Percentiles rank a stretch among this genome's conserved stretches.
These are phyloP conservation scores for Lactuca saligna DNA, from an alignment of 129 eudicot genomes.

Conservation along the genomic window DNA sequence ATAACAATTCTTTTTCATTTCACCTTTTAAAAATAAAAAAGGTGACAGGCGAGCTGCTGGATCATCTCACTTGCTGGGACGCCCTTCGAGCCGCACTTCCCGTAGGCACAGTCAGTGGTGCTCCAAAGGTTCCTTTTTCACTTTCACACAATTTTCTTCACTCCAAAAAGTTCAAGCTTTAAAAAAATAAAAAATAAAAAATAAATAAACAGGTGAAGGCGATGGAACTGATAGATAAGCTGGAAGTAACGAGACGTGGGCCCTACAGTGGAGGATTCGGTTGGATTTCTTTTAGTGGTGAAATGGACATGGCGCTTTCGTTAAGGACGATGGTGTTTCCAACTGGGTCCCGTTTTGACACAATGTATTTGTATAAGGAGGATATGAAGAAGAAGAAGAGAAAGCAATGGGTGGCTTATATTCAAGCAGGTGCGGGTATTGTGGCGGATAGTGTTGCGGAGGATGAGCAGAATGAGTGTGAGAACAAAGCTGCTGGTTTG, in stretches of 20 bases:
- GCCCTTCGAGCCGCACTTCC: constrained; percentile 87
- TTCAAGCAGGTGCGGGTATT: constrained; percentile 97
- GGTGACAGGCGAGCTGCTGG: constrained; percentile 76
- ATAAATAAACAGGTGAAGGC: constrained; percentile 60
- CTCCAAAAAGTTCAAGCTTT: not conserved
- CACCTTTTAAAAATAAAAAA: constrained; percentile 7
- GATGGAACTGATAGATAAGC: constrained; percentile 79
- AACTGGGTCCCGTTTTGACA: constrained; percentile 51
- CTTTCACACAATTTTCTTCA: not conserved
- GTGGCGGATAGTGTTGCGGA: constrained; percentile 84
- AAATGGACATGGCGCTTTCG: constrained; percentile 80
- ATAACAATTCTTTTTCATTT: not conserved
- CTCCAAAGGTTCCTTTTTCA: constrained; percentile 66
- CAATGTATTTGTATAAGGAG: constrained; percentile 61
- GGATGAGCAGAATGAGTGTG: constrained; percentile 82
- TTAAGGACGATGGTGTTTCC: constrained; percentile 77
- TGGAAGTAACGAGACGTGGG: constrained; percentile 76
- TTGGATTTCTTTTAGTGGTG: constrained; percentile 66
- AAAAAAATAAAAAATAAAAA: too few relatives aligned
- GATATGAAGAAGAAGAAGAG: constrained; percentile 49
- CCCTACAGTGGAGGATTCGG: constrained; percentile 93
- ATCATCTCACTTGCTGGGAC: constrained; percentile 80
- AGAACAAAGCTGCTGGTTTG: constrained; percentile 77
- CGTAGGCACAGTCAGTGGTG: constrained; percentile 88
- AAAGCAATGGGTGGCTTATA: constrained; percentile 84